These are phyloP conservation scores for Karstenula rhodostoma DNA, from an alignment of 2,329 filamentous ascomycete genomes.

Conservation along the genomic window DNA sequence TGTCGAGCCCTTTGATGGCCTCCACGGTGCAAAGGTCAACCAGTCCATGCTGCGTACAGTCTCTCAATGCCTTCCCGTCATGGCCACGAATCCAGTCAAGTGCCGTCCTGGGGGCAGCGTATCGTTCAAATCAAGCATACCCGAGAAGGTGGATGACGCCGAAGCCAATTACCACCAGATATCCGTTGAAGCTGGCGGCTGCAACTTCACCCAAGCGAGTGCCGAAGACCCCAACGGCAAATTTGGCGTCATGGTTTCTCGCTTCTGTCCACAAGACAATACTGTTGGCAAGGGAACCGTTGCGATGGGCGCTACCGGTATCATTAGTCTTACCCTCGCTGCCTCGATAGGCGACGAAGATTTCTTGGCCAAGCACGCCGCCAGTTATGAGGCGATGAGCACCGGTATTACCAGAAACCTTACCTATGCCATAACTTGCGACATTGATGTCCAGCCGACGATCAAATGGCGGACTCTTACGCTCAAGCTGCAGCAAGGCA, in stretches of 20 bases:
- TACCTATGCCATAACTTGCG: conserved; percentile 13
- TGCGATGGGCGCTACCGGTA: conserved; percentile 9
- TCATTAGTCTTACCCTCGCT: conserved; percentile 15
- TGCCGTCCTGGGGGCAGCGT: conserved; percentile 13
- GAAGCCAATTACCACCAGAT: conserved; percentile 1
- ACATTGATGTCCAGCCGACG: conserved; percentile 13
- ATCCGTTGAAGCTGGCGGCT: conserved; percentile 11
- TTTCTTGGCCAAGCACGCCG: conserved; percentile 10
- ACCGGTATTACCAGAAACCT: not conserved
- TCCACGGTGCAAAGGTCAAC: conserved; percentile 7
- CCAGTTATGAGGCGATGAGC: conserved; percentile 12
- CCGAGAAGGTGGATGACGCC: not conserved
- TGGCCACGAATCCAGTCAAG: conserved; percentile 12
- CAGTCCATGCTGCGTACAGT: conserved; percentile 13
- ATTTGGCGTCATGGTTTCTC: conserved; percentile 15
- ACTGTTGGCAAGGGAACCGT: conserved; percentile 13
- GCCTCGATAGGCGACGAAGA: conserved; percentile 15
- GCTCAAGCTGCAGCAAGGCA: conserved; percentile 13
- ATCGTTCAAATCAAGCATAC: not conserved
- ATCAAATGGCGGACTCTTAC: conserved; percentile 19
- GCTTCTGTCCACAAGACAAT: conserved; percentile 8
- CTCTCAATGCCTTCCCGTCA: conserved; percentile 18
- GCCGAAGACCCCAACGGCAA: conserved; percentile 6
- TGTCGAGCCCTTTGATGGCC: conserved; percentile 10
- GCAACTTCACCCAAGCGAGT: conserved; percentile 11